These are phyloP conservation scores for Lentinula sp. DNA, from an alignment of 768 basidiomycete species.

Conservation along the genomic window DNA sequence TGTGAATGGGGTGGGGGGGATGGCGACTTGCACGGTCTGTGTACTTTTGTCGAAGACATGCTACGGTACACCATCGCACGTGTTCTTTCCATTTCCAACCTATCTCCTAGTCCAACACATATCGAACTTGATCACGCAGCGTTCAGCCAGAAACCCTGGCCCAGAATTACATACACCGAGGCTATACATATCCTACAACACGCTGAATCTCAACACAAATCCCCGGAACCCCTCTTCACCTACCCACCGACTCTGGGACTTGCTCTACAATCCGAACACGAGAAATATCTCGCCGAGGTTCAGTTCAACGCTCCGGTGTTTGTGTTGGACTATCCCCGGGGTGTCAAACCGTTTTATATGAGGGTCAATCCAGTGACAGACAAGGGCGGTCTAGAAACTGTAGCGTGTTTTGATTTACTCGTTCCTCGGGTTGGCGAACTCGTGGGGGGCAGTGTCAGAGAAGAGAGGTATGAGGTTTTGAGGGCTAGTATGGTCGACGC, in stretches of 20 bases:
- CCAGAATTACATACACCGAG: slow-evolving; percentile 71
- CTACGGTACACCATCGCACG: slow-evolving; percentile 24
- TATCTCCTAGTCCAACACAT: no score
- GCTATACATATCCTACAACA: slow-evolving; percentile 57
- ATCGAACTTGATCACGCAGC: neutral
- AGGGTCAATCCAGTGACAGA: slow-evolving; percentile 40
- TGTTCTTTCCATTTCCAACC: neutral
- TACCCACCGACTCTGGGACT: slow-evolving; percentile 63
- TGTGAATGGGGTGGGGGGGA: slow-evolving; percentile 57
- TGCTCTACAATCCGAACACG: slow-evolving; percentile 83
- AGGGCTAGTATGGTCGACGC: slow-evolving; percentile 39
- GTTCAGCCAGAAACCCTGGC: slow-evolving; percentile 36
- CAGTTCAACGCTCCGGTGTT: slow-evolving; percentile 76
- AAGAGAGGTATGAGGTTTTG: slow-evolving; percentile 60
- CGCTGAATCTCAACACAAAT: neutral
- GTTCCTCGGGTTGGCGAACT: slow-evolving; percentile 88
- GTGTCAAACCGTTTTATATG: slow-evolving; percentile 97
- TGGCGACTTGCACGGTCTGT: slow-evolving; percentile 9
- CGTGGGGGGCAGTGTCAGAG: slow-evolving; percentile 85
- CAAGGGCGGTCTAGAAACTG: slow-evolving; percentile 38
- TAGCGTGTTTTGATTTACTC: slow-evolving; percentile 94
- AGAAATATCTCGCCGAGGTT: slow-evolving; percentile 78
- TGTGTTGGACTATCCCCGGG: slow-evolving; percentile 81
- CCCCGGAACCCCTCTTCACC: slow-evolving; percentile 35
- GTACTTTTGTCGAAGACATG: slow-evolving; percentile 45